A percentile compares a stretch with the other conserved stretches of the same genome.
Conservation (phyloP, 2,329 filamentous ascomycete species). For the Stemphylium beticola region DNA sequence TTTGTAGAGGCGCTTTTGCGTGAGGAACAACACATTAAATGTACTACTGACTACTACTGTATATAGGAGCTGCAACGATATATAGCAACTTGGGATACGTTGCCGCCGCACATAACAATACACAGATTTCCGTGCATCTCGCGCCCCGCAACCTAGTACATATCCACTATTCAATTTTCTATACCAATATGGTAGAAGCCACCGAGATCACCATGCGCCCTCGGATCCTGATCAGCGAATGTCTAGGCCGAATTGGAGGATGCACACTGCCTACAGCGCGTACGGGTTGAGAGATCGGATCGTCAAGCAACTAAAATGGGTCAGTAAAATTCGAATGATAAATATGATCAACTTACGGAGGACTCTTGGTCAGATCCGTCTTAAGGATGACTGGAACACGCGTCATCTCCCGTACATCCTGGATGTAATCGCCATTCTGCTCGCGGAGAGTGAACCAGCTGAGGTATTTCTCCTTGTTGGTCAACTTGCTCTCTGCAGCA, state of each 20-base stretch:
- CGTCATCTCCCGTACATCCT: conserved; percentile 98
- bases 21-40: conserved; percentile 37
- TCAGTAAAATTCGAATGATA: conserved; percentile 20
- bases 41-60: conserved; percentile 33
- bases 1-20: conserved; percentile 13
- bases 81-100: conserved; percentile 31
- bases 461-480: conserved; percentile 95
- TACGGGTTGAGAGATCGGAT: conserved; percentile 83
- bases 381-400: conserved; percentile 97
- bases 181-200: conserved; percentile 32
- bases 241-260: neutral
- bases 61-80: conserved; percentile 33
- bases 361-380: conserved; percentile 98
- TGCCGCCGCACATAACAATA: conserved; percentile 40
- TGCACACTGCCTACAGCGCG: conserved; percentile 56
- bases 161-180: conserved; percentile 43
- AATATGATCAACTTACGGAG: conserved; percentile 76
- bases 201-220: neutral
- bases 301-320: conserved; percentile 70
- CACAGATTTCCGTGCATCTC: conserved; percentile 27
- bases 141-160: conserved; percentile 27
- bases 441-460: conserved; percentile 88
- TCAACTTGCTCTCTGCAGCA: conserved; percentile 77
- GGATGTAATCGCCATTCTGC: conserved; percentile 93
- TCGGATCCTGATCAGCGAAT: conserved; percentile 1